A percentile compares a stretch with the other conserved stretches of the same genome.
Evolutionary conservation across 371 early-diverging fungal species (phyloP).

Genomic region (Globomyces sp.): DNA sequence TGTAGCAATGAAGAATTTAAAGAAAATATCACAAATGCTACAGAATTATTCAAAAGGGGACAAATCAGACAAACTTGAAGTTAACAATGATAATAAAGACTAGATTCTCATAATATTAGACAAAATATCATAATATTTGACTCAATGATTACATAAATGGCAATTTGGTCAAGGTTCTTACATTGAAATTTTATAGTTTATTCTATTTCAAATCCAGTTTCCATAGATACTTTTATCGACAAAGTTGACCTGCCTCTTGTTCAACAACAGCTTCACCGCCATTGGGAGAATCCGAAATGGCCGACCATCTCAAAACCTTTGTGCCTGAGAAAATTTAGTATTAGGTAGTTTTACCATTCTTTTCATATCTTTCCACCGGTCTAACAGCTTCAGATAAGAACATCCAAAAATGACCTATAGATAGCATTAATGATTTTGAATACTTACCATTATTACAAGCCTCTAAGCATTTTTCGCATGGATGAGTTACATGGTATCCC

Average conservation of each 20-base stretch:
- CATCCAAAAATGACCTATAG: constrained; percentile 89
- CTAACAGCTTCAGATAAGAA: constrained; percentile 83
- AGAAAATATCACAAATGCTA: constrained; percentile 6
- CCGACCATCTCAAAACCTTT: constrained; percentile 15
- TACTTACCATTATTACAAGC: constrained; percentile 84
- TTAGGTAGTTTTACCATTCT: constrained; percentile 37
- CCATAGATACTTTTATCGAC: too few relatives aligned
- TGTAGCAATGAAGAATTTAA: constrained; percentile 17
- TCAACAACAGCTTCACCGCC: too few relatives aligned
- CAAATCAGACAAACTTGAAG: constrained; percentile 2
- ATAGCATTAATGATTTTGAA: not conserved
- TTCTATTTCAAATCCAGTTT: too few relatives aligned
- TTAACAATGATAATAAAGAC: constrained; percentile 1
- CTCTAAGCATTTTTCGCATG: constrained; percentile 87
- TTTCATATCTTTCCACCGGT: constrained; percentile 37
- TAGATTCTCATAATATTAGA: constrained; percentile 1
- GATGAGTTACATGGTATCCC: constrained; percentile 95
- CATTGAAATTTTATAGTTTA: too few relatives aligned
- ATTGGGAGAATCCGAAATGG: not conserved
- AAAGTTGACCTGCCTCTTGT: too few relatives aligned
- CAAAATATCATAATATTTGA: too few relatives aligned
- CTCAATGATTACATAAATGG: too few relatives aligned
- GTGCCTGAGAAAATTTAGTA: not conserved
- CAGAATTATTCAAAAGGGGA: not conserved
- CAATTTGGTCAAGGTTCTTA: too few relatives aligned